Evolutionary conservation across 768 basidiomycete species (phyloP).

Genomic region (Imleria badia): DNA sequence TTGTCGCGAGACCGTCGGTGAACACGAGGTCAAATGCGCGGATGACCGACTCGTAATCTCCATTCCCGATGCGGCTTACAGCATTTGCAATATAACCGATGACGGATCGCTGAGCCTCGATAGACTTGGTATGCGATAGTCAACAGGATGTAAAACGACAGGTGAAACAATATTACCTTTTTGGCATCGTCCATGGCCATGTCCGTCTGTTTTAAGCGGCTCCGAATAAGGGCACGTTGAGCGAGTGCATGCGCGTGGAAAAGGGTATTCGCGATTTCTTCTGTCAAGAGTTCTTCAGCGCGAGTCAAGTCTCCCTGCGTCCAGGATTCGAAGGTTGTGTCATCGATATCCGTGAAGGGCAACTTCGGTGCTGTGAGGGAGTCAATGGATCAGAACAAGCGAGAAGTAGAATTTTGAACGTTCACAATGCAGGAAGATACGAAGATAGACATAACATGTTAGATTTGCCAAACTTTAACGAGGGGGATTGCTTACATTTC

Average conservation of each 20-base stretch:
- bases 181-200: conserved; percentile 5
- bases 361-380: background rate
- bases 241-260: conserved; percentile 2
- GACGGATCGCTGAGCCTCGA: background rate
- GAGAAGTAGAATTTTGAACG: rapidly evolving
- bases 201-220: background rate
- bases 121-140: background rate
- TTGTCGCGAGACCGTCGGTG: background rate
- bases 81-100: conserved; percentile 11
- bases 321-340: background rate
- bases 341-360: background rate
- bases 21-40: conserved; percentile 6
- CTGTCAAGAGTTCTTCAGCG: background rate
- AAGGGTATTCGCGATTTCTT: background rate
- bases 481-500: background rate
- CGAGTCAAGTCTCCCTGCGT: background rate
- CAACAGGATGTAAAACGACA: background rate
- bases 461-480: too few relatives aligned
- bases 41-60: background rate
- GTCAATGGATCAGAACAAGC: background rate
- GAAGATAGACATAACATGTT: background rate
- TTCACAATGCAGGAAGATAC: background rate
- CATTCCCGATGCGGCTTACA: background rate
- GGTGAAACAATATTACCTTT: background rate
- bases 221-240: background rate